Evolutionary conservation across 2,329 filamentous ascomycete genomes (phyloP).

Genomic region (Fusarium torulosum): DNA sequence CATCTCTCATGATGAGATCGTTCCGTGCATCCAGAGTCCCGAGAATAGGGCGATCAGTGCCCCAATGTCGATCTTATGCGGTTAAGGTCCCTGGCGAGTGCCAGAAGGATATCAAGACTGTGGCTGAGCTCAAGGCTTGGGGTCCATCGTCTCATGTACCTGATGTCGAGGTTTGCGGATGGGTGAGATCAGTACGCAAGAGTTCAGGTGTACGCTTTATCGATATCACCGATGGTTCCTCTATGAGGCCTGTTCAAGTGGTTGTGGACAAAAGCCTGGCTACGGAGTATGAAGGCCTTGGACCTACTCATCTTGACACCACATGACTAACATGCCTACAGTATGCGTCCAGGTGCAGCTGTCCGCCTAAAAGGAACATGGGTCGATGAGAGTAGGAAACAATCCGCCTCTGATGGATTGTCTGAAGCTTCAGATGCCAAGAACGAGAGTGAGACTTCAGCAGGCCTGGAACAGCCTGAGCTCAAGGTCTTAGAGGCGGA

Average conservation of each 20-base stretch:
- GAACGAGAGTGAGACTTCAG: slow-evolving; percentile 9
- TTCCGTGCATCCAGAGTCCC: slow-evolving; percentile 33
- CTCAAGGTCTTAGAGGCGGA: slow-evolving; percentile 78
- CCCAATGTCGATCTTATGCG: slow-evolving; percentile 50
- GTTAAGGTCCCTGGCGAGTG: slow-evolving; percentile 48
- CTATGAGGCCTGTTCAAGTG: slow-evolving; percentile 81
- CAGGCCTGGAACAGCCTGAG: slow-evolving; percentile 61
- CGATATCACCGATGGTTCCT: slow-evolving; percentile 88
- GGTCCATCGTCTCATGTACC: slow-evolving; percentile 58
- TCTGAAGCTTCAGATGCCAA: slow-evolving; percentile 1
- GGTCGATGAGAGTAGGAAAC: slow-evolving; percentile 56
- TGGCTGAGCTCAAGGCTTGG: slow-evolving; percentile 70
- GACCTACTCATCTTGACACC: slow-evolving; percentile 2
- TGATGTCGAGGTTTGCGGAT: slow-evolving; percentile 78
- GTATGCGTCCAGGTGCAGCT: slow-evolving; percentile 84
- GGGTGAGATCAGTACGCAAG: slow-evolving; percentile 85
- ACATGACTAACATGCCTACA: slow-evolving; percentile 57
- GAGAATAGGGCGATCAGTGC: slow-evolving; percentile 13
- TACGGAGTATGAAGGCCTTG: slow-evolving; percentile 70
- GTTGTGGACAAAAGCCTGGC: slow-evolving; percentile 79
- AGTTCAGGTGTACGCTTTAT: slow-evolving; percentile 89
- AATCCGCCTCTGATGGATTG: slow-evolving; percentile 4
- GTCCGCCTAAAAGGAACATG: slow-evolving; percentile 83
- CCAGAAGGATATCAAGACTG: slow-evolving; percentile 56
- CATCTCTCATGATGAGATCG: slow-evolving; percentile 39